Evolutionary conservation across 169 alveolate species (phyloP).

Genomic region (Plasmodium sp.): DNA sequence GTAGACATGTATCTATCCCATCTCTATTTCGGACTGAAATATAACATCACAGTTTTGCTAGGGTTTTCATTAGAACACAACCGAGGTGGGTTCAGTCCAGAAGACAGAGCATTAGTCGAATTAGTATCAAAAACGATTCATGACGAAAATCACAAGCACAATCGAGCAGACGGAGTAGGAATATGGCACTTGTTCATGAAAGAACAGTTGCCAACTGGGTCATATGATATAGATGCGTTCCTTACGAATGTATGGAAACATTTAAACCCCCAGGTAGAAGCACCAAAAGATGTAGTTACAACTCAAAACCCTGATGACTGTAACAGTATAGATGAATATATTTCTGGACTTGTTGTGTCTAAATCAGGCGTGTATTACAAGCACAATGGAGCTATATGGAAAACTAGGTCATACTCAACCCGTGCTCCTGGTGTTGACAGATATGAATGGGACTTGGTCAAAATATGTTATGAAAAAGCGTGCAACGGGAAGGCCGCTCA

Average conservation of each 20-base stretch:
- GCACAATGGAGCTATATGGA: slow-evolving; percentile 57
- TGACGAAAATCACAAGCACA: slow-evolving; percentile 30
- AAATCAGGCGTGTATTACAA: slow-evolving; percentile 16
- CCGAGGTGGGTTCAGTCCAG: slow-evolving; percentile 67
- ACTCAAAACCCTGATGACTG: slow-evolving; percentile 43
- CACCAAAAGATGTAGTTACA: slow-evolving; percentile 15
- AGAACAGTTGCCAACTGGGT: slow-evolving; percentile 33
- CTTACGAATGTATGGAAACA: slow-evolving; percentile 22
- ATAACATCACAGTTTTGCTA: slow-evolving; percentile 24
- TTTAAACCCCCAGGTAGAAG: slow-evolving; percentile 30
- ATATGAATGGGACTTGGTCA: slow-evolving; percentile 60
- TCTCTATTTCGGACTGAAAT: slow-evolving; percentile 47
- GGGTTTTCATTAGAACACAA: slow-evolving; percentile 56
- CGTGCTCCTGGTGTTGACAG: slow-evolving; percentile 63
- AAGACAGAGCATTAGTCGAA: slow-evolving; percentile 18
- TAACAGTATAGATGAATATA: slow-evolving; percentile 42
- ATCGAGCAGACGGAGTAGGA: slow-evolving; percentile 53
- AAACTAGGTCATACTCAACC: slow-evolving; percentile 35
- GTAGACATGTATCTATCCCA: slow-evolving; percentile 59
- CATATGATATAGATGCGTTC: slow-evolving; percentile 32
- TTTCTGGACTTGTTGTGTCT: slow-evolving; percentile 29
- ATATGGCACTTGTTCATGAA: slow-evolving; percentile 58
- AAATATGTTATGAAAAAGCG: slow-evolving; percentile 36
- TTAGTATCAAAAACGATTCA: slow-evolving; percentile 46
- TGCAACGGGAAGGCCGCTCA: slow-evolving; percentile 37